A percentile compares a stretch with the other conserved stretches of the same genome.
These are phyloP conservation scores for Sonneratia caseolaris DNA, from an alignment of 345 rosid genomes.

Conservation along the genomic window DNA sequence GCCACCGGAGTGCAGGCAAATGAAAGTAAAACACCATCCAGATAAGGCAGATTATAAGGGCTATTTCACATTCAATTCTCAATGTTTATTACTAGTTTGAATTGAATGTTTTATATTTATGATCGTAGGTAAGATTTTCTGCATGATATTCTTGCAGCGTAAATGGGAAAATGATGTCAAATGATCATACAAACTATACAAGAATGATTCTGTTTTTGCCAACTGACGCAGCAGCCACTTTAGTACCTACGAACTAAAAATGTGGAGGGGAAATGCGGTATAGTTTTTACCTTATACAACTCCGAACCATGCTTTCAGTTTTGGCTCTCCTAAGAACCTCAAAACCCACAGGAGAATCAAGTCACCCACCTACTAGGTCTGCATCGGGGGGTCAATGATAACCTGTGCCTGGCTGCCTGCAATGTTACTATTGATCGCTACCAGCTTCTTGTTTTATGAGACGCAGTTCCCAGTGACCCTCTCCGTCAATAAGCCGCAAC, in stretches of 20 bases:
- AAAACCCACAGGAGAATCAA: background rate
- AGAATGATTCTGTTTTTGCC: background rate
- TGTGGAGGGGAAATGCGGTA: background rate
- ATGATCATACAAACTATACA: background rate
- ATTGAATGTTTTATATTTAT: too few species aligned
- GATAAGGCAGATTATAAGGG: too few species aligned
- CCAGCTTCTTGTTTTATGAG: constrained; percentile 37
- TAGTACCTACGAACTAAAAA: background rate
- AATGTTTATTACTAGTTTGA: too few species aligned
- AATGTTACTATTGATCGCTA: background rate
- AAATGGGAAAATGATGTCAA: background rate
- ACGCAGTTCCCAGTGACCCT: constrained; percentile 95
- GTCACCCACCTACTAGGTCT: background rate
- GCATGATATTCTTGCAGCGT: background rate
- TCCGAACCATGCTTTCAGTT: background rate
- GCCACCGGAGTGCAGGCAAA: too few species aligned
- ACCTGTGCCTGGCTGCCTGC: background rate
- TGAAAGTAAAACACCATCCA: too few species aligned
- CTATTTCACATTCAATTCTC: too few species aligned
- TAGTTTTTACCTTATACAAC: background rate
- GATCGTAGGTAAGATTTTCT: background rate
- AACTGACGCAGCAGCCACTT: background rate
- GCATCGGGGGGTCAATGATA: background rate
- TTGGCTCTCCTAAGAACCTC: too few species aligned
- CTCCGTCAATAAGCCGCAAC: constrained; percentile 81